Evolutionary conservation across 148 eudicot species (phyloP), one percentile per base, ranked within the genome.

Genomic region (Fagopyrum homotropicum): DNA sequence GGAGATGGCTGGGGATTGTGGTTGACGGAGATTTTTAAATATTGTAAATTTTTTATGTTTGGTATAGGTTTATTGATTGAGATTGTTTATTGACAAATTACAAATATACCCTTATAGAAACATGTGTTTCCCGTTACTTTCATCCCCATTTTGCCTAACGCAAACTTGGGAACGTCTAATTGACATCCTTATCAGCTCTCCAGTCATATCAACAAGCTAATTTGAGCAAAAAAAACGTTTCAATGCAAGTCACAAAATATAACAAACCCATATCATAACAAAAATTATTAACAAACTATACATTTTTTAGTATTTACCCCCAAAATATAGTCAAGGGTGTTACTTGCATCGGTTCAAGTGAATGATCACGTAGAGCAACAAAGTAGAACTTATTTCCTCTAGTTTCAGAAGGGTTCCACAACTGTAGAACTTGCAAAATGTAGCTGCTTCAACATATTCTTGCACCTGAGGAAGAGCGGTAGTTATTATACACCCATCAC

Each of bases 371-470:
- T 73, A 95, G 76, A 22, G 89, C 69, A 75, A 69, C 61, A 95
- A 81, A 44, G 79, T 79, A 76, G 91, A 88, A 83, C 92, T 95
- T 48, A 95, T 83, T 85, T 92, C 97, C 71, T 88, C 94, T 73
- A 92, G 97, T 77, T 82, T 86, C 77, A 95, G 83, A 73, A 95
- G 93, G 64, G 80, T 72, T 45, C 99, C 98, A 56, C 85, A 82
- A 81, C 86, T 83, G 88, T 98, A 95, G 76, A 95, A 95, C 78
- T 88, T 85, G 82, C 85, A 92, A 16, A 95, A 82, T 15, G 99
- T 95, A 45, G 97, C 99, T 70, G 99, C 99, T 86, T 95, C 99
- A 75, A 95, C 85, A 79, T 95, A 95, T 76, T 95, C 99, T 83
- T 95, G 99, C 19, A 95, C 85, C 99, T 95, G 84, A 60, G 76